Evolutionary conservation across 2,329 filamentous ascomycete species (phyloP), one percentile per base, ranked within the genome.

Genomic region (Cladosporium phlei): DNA sequence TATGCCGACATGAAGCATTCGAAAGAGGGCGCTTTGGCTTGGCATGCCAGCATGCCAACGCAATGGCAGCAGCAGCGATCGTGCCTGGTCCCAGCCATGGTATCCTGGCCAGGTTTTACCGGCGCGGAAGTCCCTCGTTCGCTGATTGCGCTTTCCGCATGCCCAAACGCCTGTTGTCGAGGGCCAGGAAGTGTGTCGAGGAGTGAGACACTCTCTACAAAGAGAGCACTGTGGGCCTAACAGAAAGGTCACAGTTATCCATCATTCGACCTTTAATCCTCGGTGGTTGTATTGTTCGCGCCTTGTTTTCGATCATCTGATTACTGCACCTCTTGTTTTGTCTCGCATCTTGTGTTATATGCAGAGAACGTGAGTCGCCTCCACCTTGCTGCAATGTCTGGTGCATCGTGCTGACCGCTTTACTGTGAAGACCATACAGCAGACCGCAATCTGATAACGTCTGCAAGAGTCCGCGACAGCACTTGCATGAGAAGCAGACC

Each of bases 361-460:
- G 14, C 14, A 43, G 5, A 12, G 5, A 12, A 34, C 4, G 28
- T 43, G 20, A 43, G 20, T 25, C 21, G 19, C 24, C 20, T 24
- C 10, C 5, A 24, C 4, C 12, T 20, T 28, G 37, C 20, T 17
- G 22, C 22, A 24, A 38, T 19, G 14, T 17, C 38, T 14, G 8
- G 9, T 10, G 8, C n/a, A 25, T 16, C 2, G 11, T 22, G 38
- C 38, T 43, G 39, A 43, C 39, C 39, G 39, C 39, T 43, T 25
- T 14, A 3, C 17, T 33, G 19, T 6, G 14, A n/a, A 43, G 39
- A 5, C 8, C 14, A 7, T 20, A 21, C 12, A 25, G 20, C 11
- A 25, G 21, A 5, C 20, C 20, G 28, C n/a, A 22, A 5, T 12
- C 16, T 8, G 27, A 17, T 28, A 42, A 32, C 19, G 29, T 32